These are phyloP conservation scores for Takakia lepidozioides DNA, from an alignment of 225 moss, liverwort and hornwort genomes.

Conservation along the genomic window DNA sequence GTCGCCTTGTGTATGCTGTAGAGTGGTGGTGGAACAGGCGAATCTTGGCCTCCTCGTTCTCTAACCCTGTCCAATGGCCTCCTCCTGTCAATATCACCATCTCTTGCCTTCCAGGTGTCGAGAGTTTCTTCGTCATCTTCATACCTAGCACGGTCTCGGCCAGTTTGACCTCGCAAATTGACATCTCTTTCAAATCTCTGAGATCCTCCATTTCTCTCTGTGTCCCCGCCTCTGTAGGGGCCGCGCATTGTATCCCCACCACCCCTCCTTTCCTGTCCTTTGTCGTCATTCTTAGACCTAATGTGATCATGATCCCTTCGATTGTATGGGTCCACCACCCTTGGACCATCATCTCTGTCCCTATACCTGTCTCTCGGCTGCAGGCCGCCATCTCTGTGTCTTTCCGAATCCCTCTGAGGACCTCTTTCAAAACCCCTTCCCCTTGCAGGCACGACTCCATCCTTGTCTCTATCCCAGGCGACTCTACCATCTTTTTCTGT, in stretches of 20 bases:
- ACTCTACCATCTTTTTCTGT: constrained; percentile 1
- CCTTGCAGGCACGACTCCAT: constrained; percentile 2
- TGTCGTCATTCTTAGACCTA: constrained; percentile 2
- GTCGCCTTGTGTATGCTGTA: constrained; percentile 63
- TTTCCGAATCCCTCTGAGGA: constrained; percentile 5
- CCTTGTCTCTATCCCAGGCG: neutral
- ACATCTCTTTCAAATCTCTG: constrained; percentile 17
- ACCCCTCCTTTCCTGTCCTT: constrained; percentile 1
- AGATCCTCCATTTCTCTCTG: constrained; percentile 14
- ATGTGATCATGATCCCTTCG: constrained; percentile 5
- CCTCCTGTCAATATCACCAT: constrained; percentile 20
- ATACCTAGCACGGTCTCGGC: constrained; percentile 13
- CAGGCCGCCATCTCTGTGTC: neutral
- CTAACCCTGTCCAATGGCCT: constrained; percentile 21
- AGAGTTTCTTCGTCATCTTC: constrained; percentile 13
- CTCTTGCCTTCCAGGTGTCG: constrained; percentile 7
- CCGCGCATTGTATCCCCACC: neutral
- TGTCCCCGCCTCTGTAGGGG: constrained; percentile 8
- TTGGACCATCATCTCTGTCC: constrained; percentile 8
- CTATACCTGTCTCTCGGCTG: constrained; percentile 1
- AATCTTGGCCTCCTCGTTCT: constrained; percentile 25
- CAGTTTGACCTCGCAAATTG: constrained; percentile 6
- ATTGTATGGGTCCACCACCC: constrained; percentile 1
- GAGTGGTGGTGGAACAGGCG: constrained; percentile 40
- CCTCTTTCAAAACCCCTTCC: constrained; percentile 10